phyloP scores from a whole-genome alignment of 2,329 filamentous ascomycete species.

The Claviceps pazoutovae region DNA sequence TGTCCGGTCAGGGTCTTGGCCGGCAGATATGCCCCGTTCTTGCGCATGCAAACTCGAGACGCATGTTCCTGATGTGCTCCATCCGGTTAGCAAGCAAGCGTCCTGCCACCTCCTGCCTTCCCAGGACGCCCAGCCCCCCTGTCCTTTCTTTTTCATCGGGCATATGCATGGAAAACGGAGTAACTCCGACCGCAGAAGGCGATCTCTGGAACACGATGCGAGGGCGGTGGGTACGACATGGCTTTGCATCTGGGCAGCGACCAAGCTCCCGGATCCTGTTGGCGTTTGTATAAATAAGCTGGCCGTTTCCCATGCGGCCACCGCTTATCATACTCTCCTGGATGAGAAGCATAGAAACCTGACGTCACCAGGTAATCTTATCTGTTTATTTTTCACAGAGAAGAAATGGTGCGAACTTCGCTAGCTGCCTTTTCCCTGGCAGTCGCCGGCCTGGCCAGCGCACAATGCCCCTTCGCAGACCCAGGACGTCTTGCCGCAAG shows the following conservation, averaged over 20 bases:
- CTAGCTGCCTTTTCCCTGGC: conserved; percentile 13
- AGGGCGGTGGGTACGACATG: neutral
- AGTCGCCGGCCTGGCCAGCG: conserved; percentile 13
- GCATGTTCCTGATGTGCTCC: neutral
- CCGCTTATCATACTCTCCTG: neutral
- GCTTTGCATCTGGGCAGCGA: neutral
- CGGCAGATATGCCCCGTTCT: neutral
- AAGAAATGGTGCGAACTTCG: conserved; percentile 14
- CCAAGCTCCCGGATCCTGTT: neutral
- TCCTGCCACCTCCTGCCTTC: neutral
- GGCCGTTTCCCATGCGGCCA: neutral
- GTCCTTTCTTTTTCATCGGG: neutral
- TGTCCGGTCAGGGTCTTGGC: neutral
- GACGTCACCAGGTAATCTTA: neutral
- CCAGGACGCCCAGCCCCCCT: neutral
- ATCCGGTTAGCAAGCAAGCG: neutral
- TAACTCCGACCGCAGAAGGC: neutral
- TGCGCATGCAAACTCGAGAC: neutral
- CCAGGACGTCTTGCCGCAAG: conserved; percentile 13
- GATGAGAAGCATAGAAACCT: neutral
- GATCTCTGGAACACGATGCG: neutral
- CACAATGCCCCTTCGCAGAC: conserved; percentile 23
- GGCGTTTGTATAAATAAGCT: conserved; percentile 1
- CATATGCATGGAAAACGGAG: neutral
- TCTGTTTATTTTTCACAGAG: neutral